phyloP scores from a whole-genome alignment of 106 monocot species.

The Platanthera guangdongensis region DNA sequence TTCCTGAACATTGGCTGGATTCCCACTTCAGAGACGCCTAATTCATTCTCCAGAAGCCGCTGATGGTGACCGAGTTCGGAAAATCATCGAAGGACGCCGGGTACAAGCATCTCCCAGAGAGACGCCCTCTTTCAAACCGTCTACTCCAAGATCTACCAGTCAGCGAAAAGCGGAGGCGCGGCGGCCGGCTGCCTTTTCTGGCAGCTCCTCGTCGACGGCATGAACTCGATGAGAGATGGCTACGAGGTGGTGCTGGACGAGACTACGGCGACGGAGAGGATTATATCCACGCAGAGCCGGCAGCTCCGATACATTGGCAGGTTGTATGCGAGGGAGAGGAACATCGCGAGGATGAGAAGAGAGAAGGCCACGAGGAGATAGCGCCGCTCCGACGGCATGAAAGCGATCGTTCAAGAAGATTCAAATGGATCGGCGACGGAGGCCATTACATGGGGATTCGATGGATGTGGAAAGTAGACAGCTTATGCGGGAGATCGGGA shows the following conservation, averaged over 20 bases:
- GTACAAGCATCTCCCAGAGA: slow-evolving; percentile 46
- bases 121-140: slow-evolving; percentile 45
- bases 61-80: slow-evolving; percentile 78
- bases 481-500: too few relatives aligned
- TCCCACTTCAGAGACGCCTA: slow-evolving; percentile 54
- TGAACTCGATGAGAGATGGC: slow-evolving; percentile 70
- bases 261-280: slow-evolving; percentile 26
- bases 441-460: too few relatives aligned
- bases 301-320: slow-evolving; percentile 42
- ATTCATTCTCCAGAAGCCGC: slow-evolving; percentile 49
- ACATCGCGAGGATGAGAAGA: slow-evolving; percentile 20
- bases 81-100: slow-evolving; percentile 78
- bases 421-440: too few relatives aligned
- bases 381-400: too few relatives aligned
- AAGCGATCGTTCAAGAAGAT: too few relatives aligned
- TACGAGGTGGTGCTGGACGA: slow-evolving; percentile 63
- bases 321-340: slow-evolving; percentile 20
- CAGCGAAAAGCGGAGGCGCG: slow-evolving; percentile 56
- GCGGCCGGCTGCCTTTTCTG: slow-evolving; percentile 78
- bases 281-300: slow-evolving; percentile 43
- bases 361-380: slow-evolving; percentile 29
- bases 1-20: slow-evolving; percentile 78
- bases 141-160: slow-evolving; percentile 66
- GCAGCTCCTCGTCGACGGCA: slow-evolving; percentile 67
- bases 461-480: too few relatives aligned